These are phyloP conservation scores for Penicillium antarcticum DNA, from an alignment of 495 filamentous ascomycete genomes.

Conservation along the genomic window DNA sequence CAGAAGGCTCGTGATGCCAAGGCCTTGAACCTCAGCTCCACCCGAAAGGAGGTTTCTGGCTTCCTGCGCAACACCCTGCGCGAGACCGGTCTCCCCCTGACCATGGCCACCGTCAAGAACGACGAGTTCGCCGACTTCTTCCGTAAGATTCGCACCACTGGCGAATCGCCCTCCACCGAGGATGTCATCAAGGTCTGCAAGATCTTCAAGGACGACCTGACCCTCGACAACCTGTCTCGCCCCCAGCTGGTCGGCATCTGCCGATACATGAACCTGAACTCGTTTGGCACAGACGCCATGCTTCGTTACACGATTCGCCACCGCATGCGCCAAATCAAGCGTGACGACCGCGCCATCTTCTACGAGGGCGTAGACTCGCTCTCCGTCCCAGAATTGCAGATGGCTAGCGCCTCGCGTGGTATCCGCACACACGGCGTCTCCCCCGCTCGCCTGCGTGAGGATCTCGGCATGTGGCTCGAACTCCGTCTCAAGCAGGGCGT, in stretches of 20 bases:
- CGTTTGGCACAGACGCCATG: conserved; percentile 94
- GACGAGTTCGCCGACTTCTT: conserved; percentile 98
- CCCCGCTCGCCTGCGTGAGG: conserved; percentile 81
- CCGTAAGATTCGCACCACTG: conserved; percentile 89
- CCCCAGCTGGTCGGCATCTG: conserved; percentile 97
- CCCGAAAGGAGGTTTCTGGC: conserved; percentile 87
- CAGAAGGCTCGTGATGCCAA: conserved; percentile 87
- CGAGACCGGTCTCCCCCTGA: conserved; percentile 89
- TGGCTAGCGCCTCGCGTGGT: conserved; percentile 83
- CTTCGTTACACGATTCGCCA: conserved; percentile 97
- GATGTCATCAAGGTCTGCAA: conserved; percentile 99
- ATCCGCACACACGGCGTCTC: conserved; percentile 89
- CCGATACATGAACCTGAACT: conserved; percentile 96
- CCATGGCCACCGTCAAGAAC: conserved; percentile 77
- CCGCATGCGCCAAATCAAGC: conserved; percentile 98
- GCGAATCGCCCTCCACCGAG: conserved; percentile 78
- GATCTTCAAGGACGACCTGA: conserved; percentile 97
- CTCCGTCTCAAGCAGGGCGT: conserved; percentile 89
- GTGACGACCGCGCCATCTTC: conserved; percentile 91
- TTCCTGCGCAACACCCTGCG: conserved; percentile 88
- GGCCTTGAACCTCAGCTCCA: conserved; percentile 74
- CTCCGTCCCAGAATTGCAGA: conserved; percentile 89
- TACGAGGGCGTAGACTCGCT: conserved; percentile 93
- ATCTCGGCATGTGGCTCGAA: conserved; percentile 92
- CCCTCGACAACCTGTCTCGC: conserved; percentile 92